Base-by-base conservation (phyloP, 805 yeast species). In the Suhomyces kilbournensis region DNA sequence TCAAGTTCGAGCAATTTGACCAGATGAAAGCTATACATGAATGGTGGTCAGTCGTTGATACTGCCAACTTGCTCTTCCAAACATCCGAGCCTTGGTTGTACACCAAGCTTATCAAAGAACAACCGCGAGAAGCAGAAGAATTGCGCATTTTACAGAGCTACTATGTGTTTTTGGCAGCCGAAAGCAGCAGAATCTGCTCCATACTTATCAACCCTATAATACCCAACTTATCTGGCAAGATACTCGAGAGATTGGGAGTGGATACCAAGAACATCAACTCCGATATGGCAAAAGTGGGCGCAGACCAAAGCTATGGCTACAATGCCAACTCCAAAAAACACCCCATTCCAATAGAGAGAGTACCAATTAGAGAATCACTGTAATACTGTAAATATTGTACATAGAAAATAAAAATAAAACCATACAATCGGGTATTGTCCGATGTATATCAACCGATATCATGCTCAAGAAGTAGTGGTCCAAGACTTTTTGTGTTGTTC, bases 21-120 rank as follows among this genome's bases (percentile, higher is more conserved):
- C 80, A 80, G 50, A 80, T 82, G 56, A 75, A 71, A 46, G 86
- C 88, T 0, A 66, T 86, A 14, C 76, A 76, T 46, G 70, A 72
- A 14, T 72, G 90, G 66, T 85, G 94, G 90, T 61, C 68, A 5
- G 68, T 82, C 3, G 65, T 85, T 15, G 81, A 81, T 47, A 67
- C 74, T 14, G 85, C 88, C 1, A 93, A 93, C 62, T 73, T 72
- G 17, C 78, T 86, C 30, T 77, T 91, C 56, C 96, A 90, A 62
- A 71, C 67, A 1, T 70, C 83, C 5, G 85, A 83, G 60, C 97
- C 97, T 0, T 93, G 98, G 98, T 67, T 71, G 7, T 69, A 75
- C 47, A 71, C 71, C 20, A 72, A 70, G 44, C 39, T 44, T 26
- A 45, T 65, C 8, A 58, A 59, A 38, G 46, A 55, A 7, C 23